Evolutionary conservation across 2,329 filamentous ascomycete genomes (phyloP), one percentile per base, ranked within the genome.

Genomic region (Stemphylium beticola): DNA sequence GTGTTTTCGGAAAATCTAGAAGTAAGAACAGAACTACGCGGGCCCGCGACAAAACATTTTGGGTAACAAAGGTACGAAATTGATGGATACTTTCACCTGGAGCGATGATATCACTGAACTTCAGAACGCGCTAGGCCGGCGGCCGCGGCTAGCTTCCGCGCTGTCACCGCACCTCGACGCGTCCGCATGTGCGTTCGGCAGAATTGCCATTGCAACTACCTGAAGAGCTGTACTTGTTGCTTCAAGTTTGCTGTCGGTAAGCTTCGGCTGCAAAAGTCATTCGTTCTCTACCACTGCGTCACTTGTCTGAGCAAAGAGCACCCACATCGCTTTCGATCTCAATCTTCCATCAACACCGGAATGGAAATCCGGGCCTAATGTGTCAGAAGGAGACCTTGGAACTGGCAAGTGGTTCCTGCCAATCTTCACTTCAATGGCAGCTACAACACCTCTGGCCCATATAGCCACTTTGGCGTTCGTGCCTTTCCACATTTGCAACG

Each of bases 41-140:
- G 18, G 8, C 15, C 29, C 18, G 8, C 20, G 20, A 37, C 17
- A 38, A 20, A 24, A 9, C 20, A 24, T 55, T 18, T 18, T 48
- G 44, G 26, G 44, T 20, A 24, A 15, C 32, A 36, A 47, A 41
- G 29, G 32, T 24, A 29, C 45, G 29, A 46, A 11, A 12, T 24
- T 43, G 46, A 33, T 49, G 38, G 43, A 56, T 34, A 20, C 45
- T 46, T 39, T 57, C 39, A 36, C 40, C 39, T 33, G 12, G 42
- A 56, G 53, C 55, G 40, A 65, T 66, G 61, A 66, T 65, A 60
- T 66, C 63, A 66, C 57, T 43, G 34, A 26, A 14, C 7, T n/a
- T 39, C 36, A 33, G 38, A 45, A 60, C 54, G 43, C 63, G 61
- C 63, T 64, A 66, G 43, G 14, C 46, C 18, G 38, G 9, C n/a